Base-by-base conservation (phyloP, 2,329 filamentous ascomycete species). In the Fusarium sacchari region DNA sequence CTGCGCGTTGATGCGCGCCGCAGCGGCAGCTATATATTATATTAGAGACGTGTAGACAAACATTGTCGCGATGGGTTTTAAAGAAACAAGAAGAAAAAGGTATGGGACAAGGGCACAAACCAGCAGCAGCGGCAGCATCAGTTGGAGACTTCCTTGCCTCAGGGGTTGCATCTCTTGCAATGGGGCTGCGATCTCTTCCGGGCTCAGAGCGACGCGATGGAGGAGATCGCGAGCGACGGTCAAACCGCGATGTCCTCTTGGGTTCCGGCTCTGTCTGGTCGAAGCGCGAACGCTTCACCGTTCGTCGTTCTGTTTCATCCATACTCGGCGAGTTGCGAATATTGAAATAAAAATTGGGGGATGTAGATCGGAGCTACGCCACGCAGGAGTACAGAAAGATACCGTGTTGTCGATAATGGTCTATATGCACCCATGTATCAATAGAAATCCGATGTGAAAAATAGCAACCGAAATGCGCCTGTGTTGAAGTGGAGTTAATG, bases 221-320 rank as follows among this genome's bases (percentile, higher is more conserved):
- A 28, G 95, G 95, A 37, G 95, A 97, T 74, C 94, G 93, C 66
- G 96, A 98, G 78, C 96, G 93, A 78, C 95, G 91, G 84, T 98
- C 96, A 83, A 97, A 98, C 81, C 95, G 90, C 56, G 95, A 97
- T 47, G 88, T 80, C 76, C 91, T 88, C 79, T 91, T 92, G 64
- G 93, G 90, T 79, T 96, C 94, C 11, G 93, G 91, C 81, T 96
- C 94, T 52, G 91, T 96, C 83, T 97, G 94, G 81, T 98, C 96
- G 83, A 98, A 98, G 82, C 96, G 94, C 80, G 95, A 97, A 71
- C 95, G 93, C 87, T 97, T 97, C 69, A 87, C 86, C 69, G 86
- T 87, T 71, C 91, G 90, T 80, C 91, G 89, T 76, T 95, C 93
- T 72, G 92, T 88, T 78, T 96, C 94, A 75, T 93, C 90, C 94